These are phyloP conservation scores for Priceomyces castillae DNA, from an alignment of 805 yeast genomes.

Conservation along the genomic window DNA sequence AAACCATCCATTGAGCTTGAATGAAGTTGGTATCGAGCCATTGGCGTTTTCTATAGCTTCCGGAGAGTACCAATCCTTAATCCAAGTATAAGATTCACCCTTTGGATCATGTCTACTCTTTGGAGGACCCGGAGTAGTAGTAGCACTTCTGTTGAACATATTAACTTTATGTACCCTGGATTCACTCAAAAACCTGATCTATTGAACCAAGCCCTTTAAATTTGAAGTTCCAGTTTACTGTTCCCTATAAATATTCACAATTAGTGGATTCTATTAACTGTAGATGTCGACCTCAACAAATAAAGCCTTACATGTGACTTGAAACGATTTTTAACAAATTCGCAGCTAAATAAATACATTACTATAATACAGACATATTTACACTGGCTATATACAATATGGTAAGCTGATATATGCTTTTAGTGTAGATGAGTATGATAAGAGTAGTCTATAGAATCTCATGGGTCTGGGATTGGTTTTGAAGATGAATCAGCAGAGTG, in stretches of 20 bases:
- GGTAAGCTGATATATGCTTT: not conserved
- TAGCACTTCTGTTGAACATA: slow-evolving; percentile 18
- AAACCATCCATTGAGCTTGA: slow-evolving; percentile 38
- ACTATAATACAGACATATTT: not conserved
- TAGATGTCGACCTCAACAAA: not conserved
- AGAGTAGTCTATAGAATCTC: too few species aligned
- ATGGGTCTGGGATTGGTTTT: too few species aligned
- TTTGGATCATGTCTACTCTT: slow-evolving; percentile 17
- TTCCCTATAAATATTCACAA: too few species aligned
- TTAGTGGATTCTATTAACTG: not conserved
- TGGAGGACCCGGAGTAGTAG: slow-evolving; percentile 16
- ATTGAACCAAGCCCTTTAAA: slow-evolving; percentile 7
- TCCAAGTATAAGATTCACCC: slow-evolving; percentile 33
- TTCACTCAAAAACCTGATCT: not conserved
- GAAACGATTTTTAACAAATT: not conserved
- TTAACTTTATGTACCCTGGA: not conserved
- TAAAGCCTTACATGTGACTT: not conserved
- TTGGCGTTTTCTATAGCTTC: slow-evolving; percentile 8
- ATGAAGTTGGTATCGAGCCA: slow-evolving; percentile 8
- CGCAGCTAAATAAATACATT: not conserved
- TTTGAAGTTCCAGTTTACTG: not conserved
- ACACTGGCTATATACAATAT: not conserved
- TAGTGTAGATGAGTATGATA: not conserved
- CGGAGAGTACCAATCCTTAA: slow-evolving; percentile 39
- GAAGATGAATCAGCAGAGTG: not conserved